Evolutionary conservation across 352 stramenopile species (phyloP), one percentile per base, ranked within the genome.

Genomic region (Globisporangium paroecandrum): DNA sequence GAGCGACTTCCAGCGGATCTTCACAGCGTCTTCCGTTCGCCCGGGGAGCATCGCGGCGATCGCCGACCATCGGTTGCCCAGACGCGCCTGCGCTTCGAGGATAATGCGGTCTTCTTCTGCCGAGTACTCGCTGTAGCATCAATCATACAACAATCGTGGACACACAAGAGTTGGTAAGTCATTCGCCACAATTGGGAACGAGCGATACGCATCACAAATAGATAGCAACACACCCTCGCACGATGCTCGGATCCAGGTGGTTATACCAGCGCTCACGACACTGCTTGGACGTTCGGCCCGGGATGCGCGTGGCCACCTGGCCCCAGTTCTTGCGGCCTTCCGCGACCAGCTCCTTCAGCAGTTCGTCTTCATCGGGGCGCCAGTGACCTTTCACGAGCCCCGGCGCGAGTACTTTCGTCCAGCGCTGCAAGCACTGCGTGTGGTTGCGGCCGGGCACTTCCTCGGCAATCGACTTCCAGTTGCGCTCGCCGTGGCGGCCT

Each of bases 181-280:
- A 46, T 46, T 46, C 38, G 12, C 4, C 12, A 20, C 15, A 46
- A 20, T 46, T 46, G 13, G 13, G 1, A 20, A 46, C 13, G 38
- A 15, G 38, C 13, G 18, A 46, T 46, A 46, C 13, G 38, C 38
- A 46, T 46, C 38, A 46, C 13, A 46, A 46, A 54, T 25, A 55
- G 34, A 36, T 27, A 54, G 32, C 10, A 20, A 49, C 43, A 15
- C 22, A 70, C 47, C 62, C 60, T 18, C 51, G 63, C 12, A 71
- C 24, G 36, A 43, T 64, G 27, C 69, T 54, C 68, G 77, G 69
- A 59, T 98, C 97, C 18, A 99, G 76, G 69, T 98, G 94, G 75
- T 99, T 98, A 64, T 89, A 93, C 91, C 93, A 99, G 18, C 97
- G 89, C 77, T 99, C 96, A 4, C 97, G 90, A 70, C 95, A 99